phyloP scores from a whole-genome alignment of 352 stramenopile genomes.

The Lagenidium sp. region DNA sequence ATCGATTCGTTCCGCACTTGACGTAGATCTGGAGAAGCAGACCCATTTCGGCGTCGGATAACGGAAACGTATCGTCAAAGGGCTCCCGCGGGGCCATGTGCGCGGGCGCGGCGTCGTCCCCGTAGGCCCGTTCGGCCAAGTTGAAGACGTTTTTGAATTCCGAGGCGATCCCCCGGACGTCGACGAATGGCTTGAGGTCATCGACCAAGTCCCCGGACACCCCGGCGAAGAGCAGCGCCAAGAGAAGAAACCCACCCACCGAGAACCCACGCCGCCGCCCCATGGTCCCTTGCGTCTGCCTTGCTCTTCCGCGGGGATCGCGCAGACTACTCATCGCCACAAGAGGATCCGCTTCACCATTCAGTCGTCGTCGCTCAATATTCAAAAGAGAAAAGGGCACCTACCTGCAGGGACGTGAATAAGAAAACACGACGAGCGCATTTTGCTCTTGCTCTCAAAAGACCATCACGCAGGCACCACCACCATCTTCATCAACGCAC shows the following conservation, averaged over 20 bases:
- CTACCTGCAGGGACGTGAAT: no score
- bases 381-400: no score
- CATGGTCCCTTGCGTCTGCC: no score
- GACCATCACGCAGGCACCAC: no score
- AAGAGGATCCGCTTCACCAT: no score
- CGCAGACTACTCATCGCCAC: no score
- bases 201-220: background rate
- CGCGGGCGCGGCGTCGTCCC: background rate
- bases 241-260: background rate
- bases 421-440: no score
- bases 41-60: conserved; percentile 29
- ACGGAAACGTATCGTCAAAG: conserved; percentile 44
- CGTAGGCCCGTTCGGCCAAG: conserved; percentile 3
- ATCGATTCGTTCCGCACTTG: conserved; percentile 34
- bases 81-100: background rate
- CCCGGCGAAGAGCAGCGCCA: background rate
- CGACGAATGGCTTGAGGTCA: conserved; percentile 13
- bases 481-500: no score
- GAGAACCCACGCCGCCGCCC: no score
- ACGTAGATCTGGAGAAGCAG: conserved; percentile 34
- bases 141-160: conserved; percentile 7
- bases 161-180: conserved; percentile 4
- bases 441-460: no score
- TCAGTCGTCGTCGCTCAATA: no score
- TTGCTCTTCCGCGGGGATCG: no score